Percentiles rank a stretch among this genome's conserved stretches.
Evolutionary conservation across 179 eudicot genomes (phyloP).

Genomic region (Patellifolia procumbens): DNA sequence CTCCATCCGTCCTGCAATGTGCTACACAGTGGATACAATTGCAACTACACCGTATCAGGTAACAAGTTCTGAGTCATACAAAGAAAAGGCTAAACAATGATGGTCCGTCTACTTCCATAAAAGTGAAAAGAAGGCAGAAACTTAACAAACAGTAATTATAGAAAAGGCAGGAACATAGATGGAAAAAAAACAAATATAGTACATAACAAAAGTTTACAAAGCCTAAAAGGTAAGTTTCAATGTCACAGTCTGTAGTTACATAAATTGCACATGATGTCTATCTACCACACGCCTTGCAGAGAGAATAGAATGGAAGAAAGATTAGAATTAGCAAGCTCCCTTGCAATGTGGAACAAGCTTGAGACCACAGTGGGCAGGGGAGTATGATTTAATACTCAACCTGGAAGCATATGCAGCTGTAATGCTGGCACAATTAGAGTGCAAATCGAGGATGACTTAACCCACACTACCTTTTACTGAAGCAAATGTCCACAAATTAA

Average conservation of each 20-base stretch:
- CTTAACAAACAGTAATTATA: not conserved
- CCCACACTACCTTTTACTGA: not conserved
- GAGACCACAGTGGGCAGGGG: not conserved
- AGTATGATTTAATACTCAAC: not conserved
- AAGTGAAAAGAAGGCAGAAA: not conserved
- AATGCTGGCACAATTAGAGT: not conserved
- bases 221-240: not conserved
- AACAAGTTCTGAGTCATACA: conserved; percentile 10
- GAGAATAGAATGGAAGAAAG: not conserved
- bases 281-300: not conserved
- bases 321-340: not conserved
- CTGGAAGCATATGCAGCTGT: not conserved
- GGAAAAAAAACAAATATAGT: not conserved
- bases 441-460: not conserved
- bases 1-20: conserved; percentile 73
- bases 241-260: not conserved
- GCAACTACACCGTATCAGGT: conserved; percentile 33
- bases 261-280: not conserved
- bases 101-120: not conserved
- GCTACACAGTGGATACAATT: conserved; percentile 58
- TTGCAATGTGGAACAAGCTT: not conserved
- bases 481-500: not conserved
- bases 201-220: not conserved
- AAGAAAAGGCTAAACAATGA: conserved; percentile 7
- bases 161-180: not conserved